phyloP scores from a whole-genome alignment of 768 basidiomycete species.

The Obba rivulosa region DNA sequence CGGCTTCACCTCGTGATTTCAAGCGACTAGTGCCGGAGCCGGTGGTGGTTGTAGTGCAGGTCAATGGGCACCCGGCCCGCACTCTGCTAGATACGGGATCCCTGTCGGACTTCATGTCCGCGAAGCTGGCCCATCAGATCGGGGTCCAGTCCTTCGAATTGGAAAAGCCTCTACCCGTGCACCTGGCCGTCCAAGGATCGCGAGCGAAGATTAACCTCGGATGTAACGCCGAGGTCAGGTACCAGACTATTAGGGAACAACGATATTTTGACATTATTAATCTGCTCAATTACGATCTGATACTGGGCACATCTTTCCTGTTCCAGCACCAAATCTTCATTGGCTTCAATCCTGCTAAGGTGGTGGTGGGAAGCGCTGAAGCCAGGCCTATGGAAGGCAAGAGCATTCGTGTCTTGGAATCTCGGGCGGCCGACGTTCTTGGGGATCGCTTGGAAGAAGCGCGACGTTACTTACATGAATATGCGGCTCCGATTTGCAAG shows the following conservation, averaged over 20 bases:
- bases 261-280: constrained; percentile 24
- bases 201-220: constrained; percentile 29
- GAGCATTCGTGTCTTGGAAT: constrained; percentile 6
- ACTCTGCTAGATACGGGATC: constrained; percentile 36
- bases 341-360: constrained; percentile 15
- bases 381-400: constrained; percentile 11
- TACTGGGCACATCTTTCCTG: constrained; percentile 29
- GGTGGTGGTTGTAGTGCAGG: constrained; percentile 22
- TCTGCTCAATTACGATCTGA: constrained; percentile 22
- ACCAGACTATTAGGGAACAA: constrained; percentile 28
- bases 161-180: constrained; percentile 27
- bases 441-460: constrained; percentile 12
- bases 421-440: constrained; percentile 5
- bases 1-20: constrained; percentile 9
- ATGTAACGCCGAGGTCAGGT: constrained; percentile 22
- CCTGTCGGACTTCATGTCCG: constrained; percentile 36
- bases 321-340: constrained; percentile 20
- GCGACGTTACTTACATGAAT: constrained; percentile 9
- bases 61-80: constrained; percentile 29
- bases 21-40: constrained; percentile 24
- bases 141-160: constrained; percentile 20
- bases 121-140: constrained; percentile 33
- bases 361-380: constrained; percentile 11
- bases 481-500: constrained; percentile 12
- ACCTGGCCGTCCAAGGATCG: constrained; percentile 39